Conservation (phyloP, 2,329 filamentous ascomycete species). For the Diaporthe nobilis region DNA sequence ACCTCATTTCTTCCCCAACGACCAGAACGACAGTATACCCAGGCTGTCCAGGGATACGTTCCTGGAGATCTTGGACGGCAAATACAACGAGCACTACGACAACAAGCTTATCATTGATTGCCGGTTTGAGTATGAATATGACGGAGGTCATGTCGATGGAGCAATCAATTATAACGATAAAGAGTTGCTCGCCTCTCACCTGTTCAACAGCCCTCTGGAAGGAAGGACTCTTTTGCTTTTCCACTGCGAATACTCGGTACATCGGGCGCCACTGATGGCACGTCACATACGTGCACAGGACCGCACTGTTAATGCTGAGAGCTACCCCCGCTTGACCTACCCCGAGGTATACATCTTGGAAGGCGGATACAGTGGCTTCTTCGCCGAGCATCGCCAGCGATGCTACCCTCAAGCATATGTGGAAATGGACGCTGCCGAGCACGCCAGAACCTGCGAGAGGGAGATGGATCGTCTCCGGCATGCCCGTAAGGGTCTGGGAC, state of each 20-base stretch:
- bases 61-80: conserved; percentile 88
- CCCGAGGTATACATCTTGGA: conserved; percentile 98
- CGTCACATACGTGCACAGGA: conserved; percentile 93
- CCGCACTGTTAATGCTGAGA: conserved; percentile 85
- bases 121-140: conserved; percentile 98
- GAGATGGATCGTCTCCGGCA: conserved; percentile 95
- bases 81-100: conserved; percentile 82
- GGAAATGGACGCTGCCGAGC: conserved; percentile 93
- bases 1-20: conserved; percentile 86
- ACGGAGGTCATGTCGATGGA: conserved; percentile 93
- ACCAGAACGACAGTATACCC: conserved; percentile 87
- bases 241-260: conserved; percentile 98
- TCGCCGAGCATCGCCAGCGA: conserved; percentile 79
- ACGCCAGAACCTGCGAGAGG: conserved; percentile 92
- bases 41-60: conserved; percentile 87
- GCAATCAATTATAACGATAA: conserved; percentile 98
- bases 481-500: conserved; percentile 82
- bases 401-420: conserved; percentile 97
- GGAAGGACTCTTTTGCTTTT: conserved; percentile 88
- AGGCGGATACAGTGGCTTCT: conserved; percentile 96
- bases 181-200: conserved; percentile 82
- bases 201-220: conserved; percentile 79
- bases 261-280: conserved; percentile 96
- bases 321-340: conserved; percentile 91
- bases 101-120: conserved; percentile 93